Evolutionary conservation across 352 stramenopile genomes (phyloP).

Genomic region (Phytophthora cryptogea): DNA sequence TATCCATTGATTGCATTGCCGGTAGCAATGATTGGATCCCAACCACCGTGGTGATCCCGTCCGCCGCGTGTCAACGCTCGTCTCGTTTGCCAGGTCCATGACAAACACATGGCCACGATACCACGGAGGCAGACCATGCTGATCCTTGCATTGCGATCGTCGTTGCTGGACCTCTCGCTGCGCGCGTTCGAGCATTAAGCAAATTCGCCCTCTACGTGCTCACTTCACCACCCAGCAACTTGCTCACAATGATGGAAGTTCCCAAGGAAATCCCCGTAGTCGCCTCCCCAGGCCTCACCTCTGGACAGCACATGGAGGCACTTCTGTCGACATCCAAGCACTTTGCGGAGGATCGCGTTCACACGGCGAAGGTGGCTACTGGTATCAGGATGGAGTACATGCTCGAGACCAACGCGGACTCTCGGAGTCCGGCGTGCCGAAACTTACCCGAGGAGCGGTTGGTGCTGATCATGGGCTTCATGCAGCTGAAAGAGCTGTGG

Average conservation of each 20-base stretch:
- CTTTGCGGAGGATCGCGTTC: conserved; percentile 31
- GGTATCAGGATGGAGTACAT: conserved; percentile 51
- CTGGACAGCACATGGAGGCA: conserved; percentile 34
- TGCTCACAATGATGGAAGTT: conserved; percentile 12
- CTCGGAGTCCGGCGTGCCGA: conserved; percentile 12
- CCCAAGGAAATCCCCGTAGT: conserved; percentile 28
- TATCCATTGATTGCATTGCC: background rate
- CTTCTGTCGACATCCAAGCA: conserved; percentile 32
- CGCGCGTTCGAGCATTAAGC: background rate
- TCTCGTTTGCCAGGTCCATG: conserved; percentile 27
- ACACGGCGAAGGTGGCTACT: conserved; percentile 30
- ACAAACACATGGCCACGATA: conserved; percentile 19
- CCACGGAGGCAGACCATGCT: conserved; percentile 15
- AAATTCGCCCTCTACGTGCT: background rate
- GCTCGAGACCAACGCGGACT: conserved; percentile 23
- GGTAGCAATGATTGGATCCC: background rate
- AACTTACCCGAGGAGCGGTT: conserved; percentile 31
- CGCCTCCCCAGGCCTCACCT: conserved; percentile 25
- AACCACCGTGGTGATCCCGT: conserved; percentile 1
- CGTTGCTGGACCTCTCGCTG: conserved; percentile 1
- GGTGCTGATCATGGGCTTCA: conserved; percentile 52
- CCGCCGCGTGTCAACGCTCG: background rate
- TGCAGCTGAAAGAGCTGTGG: conserved; percentile 51
- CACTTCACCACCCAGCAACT: conserved; percentile 1
- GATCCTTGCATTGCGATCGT: conserved; percentile 9